Evolutionary conservation across 1,284 basidiomycete species (phyloP), one percentile per base, ranked within the genome.

Genomic region (Caloboletus inedulis): DNA sequence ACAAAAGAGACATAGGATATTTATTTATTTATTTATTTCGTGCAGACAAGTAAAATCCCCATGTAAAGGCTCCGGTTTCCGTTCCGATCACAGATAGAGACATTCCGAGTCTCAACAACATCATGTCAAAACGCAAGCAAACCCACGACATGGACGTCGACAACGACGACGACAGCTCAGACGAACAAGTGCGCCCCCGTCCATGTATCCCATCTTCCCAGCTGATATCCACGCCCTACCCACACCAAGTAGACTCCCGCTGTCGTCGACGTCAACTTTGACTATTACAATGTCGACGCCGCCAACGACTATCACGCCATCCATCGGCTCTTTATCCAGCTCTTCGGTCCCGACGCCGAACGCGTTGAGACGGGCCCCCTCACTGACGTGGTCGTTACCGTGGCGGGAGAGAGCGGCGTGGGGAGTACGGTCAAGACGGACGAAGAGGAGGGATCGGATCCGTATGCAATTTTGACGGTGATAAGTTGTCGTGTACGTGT

Each of bases 341-440:
- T 94, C 8, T 85, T 96, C 59, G 84, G 89, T 13, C 74, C 81
- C n/a, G 94, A 96, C 69, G 84, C 90, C 0, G 82, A 89, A 47
- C 64, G 74, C 4, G 75, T 97, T 44, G 75, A 87, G 57, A 72
- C 89, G 0, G 79, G 87, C 53, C 83, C 86, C 4, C 78, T 97
- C 3, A 80, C 88, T 0, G 89, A 94, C 52, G 76, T 94, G 25
- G 82, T 96, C 16, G 72, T 94, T 18, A 72, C 76, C 1, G 86
- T 89, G 59, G 82, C 87, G 1, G 77, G 81, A 4, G 55, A 65
- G 48, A 64, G 49, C 31, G 66, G 65, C 0, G 80, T 93, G 8
- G 94, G 94, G n/a, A 89, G 89, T 29, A 93, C 91, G 1, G 85
- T 97, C 64, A 97, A 97, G 74, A 91, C 89, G 16, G 93, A 96